Conservation (phyloP, 805 yeast genomes). For the Zygosaccharomyces lentus region DNA sequence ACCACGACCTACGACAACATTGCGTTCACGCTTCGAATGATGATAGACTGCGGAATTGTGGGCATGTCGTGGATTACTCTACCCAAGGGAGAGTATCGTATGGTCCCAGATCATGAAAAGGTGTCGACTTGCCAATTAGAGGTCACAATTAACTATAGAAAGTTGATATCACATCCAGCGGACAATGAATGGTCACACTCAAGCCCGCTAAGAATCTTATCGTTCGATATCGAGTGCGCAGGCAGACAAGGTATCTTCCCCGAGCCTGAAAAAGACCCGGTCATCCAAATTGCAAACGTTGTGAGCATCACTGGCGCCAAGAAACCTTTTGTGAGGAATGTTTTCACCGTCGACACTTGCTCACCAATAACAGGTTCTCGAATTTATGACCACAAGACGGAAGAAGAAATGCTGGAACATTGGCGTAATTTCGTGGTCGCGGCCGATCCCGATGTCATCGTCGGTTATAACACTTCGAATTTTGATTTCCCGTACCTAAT, state of each 20-base stretch:
- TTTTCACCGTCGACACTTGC: constrained; percentile 88
- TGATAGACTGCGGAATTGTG: constrained; percentile 88
- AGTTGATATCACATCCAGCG: constrained; percentile 73
- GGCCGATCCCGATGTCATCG: constrained; percentile 92
- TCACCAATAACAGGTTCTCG: constrained; percentile 92
- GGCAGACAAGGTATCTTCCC: constrained; percentile 97
- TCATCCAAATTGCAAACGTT: constrained; percentile 95
- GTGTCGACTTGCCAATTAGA: constrained; percentile 86
- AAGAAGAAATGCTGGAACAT: constrained; percentile 72
- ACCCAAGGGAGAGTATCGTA: constrained; percentile 64
- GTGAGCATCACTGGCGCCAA: constrained; percentile 70
- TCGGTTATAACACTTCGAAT: constrained; percentile 92
- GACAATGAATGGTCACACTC: constrained; percentile 92
- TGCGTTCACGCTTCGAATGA: constrained; percentile 75
- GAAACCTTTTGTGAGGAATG: constrained; percentile 91
- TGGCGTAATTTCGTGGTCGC: constrained; percentile 86
- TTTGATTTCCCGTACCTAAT: constrained; percentile 92
- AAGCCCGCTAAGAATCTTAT: constrained; percentile 89
- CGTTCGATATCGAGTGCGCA: constrained; percentile 98
- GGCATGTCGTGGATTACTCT: constrained; percentile 98
- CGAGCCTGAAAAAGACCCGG: constrained; percentile 88
- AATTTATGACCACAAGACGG: constrained; percentile 68
- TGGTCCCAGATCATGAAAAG: constrained; percentile 39
- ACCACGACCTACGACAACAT: constrained; percentile 83
- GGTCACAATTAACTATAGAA: constrained; percentile 60